These are phyloP conservation scores for Mortierella sp. DNA, from an alignment of 371 early-diverging fungal genomes.

Conservation along the genomic window DNA sequence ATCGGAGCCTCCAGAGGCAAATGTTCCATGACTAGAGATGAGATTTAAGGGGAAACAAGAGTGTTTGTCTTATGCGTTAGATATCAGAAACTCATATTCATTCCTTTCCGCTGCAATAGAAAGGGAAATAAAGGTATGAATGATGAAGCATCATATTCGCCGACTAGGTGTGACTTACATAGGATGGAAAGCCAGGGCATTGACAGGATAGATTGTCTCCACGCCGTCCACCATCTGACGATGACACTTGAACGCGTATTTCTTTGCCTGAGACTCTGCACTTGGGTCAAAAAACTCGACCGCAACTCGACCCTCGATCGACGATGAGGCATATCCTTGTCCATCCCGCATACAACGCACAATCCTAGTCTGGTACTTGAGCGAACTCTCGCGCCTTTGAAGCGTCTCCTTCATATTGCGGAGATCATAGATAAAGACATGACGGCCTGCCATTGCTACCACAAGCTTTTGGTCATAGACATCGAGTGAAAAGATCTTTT, in stretches of 20 bases:
- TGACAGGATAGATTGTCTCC: slow-evolving; percentile 94
- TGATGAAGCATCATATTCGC: no score
- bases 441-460: slow-evolving; percentile 84
- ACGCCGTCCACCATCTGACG: slow-evolving; percentile 78
- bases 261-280: slow-evolving; percentile 71
- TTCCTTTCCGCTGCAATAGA: not conserved
- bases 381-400: slow-evolving; percentile 78
- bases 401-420: slow-evolving; percentile 79
- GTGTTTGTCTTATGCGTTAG: not conserved
- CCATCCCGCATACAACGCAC: slow-evolving; percentile 87
- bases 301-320: slow-evolving; percentile 95
- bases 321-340: slow-evolving; percentile 82
- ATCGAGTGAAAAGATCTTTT: slow-evolving; percentile 88
- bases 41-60: not conserved
- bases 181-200: slow-evolving; percentile 93
- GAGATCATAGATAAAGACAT: slow-evolving; percentile 85
- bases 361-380: slow-evolving; percentile 86
- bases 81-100: not conserved
- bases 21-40: slow-evolving; percentile 79
- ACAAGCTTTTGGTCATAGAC: slow-evolving; percentile 74
- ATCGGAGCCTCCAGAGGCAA: slow-evolving; percentile 96
- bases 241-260: slow-evolving; percentile 97
- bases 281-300: slow-evolving; percentile 91
- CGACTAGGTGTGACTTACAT: slow-evolving; percentile 47
- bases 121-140: no score